Evolutionary conservation across 768 basidiomycete species (phyloP).

Genomic region (Terana coerulea): DNA sequence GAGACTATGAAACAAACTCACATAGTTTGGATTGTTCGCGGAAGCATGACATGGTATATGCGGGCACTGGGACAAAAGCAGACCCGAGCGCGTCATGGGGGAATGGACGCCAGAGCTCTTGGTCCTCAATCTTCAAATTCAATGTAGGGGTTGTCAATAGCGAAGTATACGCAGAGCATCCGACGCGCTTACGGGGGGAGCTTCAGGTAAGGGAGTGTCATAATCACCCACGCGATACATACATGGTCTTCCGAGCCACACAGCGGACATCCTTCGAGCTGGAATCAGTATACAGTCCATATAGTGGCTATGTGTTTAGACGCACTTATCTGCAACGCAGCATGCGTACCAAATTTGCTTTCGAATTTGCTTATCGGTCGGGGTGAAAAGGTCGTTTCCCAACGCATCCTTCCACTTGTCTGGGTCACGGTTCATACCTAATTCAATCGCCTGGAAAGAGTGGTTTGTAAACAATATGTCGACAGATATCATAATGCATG

Average conservation of each 20-base stretch:
- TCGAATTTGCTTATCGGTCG: conserved; percentile 62
- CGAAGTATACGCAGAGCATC: no score
- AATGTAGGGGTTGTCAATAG: no score
- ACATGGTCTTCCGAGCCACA: conserved; percentile 66
- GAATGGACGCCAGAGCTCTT: conserved; percentile 50
- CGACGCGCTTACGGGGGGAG: no score
- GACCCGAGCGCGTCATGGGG: conserved; percentile 40
- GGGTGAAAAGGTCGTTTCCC: conserved; percentile 55
- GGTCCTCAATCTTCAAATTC: conserved; percentile 63
- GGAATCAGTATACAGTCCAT: conserved; percentile 3
- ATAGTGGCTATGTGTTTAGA: background rate
- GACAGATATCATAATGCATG: background rate
- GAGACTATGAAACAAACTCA: conserved; percentile 28
- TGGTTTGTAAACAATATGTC: background rate
- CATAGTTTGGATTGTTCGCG: conserved; percentile 55
- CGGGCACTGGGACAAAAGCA: conserved; percentile 37
- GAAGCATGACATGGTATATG: conserved; percentile 50
- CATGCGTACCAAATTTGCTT: conserved; percentile 83
- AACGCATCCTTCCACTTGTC: conserved; percentile 64
- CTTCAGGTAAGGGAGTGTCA: conserved; percentile 47
- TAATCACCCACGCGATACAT: conserved; percentile 67
- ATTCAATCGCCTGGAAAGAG: conserved; percentile 55
- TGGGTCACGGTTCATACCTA: conserved; percentile 78
- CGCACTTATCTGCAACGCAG: conserved; percentile 65
- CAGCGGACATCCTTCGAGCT: conserved; percentile 54